Conservation (phyloP, 106 monocot species). For the Apostasia ramifera region DNA sequence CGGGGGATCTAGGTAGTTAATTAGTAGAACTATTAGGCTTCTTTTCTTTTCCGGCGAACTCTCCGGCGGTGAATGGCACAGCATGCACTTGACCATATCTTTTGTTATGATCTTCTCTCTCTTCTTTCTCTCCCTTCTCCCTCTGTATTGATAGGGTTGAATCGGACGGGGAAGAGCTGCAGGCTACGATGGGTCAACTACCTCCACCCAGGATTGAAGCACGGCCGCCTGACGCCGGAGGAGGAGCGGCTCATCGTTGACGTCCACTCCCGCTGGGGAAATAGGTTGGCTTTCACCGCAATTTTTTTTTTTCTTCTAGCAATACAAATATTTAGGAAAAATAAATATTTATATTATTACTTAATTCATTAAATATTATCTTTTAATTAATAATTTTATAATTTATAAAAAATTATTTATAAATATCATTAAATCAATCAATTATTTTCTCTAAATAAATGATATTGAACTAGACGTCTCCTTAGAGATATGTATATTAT, state of each 20-base stretch:
- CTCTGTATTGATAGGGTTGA: conserved; percentile 38
- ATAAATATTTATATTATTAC: background rate
- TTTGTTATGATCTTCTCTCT: background rate
- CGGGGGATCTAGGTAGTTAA: conserved; percentile 18
- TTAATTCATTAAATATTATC: too few relatives aligned
- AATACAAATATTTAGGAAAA: background rate
- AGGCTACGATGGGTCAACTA: conserved; percentile 56
- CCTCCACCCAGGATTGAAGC: conserved; percentile 75
- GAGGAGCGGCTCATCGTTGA: conserved; percentile 66
- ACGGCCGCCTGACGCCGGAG: conserved; percentile 60
- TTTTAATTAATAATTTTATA: too few relatives aligned
- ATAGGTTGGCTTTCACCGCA: conserved; percentile 30
- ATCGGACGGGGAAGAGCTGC: conserved; percentile 85
- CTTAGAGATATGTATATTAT: too few relatives aligned
- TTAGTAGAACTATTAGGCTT: background rate
- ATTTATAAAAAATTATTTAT: too few relatives aligned
- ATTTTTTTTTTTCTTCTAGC: background rate
- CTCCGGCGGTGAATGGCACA: too few relatives aligned
- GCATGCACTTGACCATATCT: too few relatives aligned
- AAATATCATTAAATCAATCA: too few relatives aligned
- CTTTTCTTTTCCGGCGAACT: background rate
- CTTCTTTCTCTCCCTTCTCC: background rate
- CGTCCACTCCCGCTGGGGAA: conserved; percentile 69
- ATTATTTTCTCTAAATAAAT: too few relatives aligned
- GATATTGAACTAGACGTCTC: too few relatives aligned